Evolutionary conservation across 805 yeast genomes (phyloP), one percentile per base, ranked within the genome.

Genomic region (Ogataea henricii): DNA sequence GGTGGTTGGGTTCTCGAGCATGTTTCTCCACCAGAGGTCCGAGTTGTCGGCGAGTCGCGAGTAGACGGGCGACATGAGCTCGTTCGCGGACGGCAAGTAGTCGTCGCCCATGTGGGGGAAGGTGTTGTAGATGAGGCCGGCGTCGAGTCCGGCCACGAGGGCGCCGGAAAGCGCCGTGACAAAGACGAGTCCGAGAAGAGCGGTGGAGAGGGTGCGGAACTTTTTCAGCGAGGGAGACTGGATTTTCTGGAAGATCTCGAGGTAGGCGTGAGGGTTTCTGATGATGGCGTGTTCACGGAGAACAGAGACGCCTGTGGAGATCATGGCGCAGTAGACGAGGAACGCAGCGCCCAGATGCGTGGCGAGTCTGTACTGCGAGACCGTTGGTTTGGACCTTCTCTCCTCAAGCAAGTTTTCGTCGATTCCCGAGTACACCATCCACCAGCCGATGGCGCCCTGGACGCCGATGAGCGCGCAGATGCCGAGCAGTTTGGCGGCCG

Each of bases 371-470:
- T 94, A 94, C 63, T 89, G 98, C 4, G 97, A 88, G 2, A 94
- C 99, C 0, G 99, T 89, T n/a, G 99, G 99, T 63, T 92, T 95
- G 0, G 96, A 83, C 39, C 80, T 86, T 64, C 96, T 79, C 55
- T 85, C 90, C 18, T 77, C 78, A 40, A 94, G 72, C 61, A 85
- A 85, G 37, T 84, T 77, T 60, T 85, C 86, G 63, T 90, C 96
- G 47, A 94, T 76, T 25, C 99, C 99, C 8, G 97, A 89, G 60
- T 87, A 83, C 44, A 94, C 99, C 99, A 94, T 94, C 99, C 99
- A 94, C 99, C 99, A 94, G 26, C 99, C 99, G 56, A 94, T 85
- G 45, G 85, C 87, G 45, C 99, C 99, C 73, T 94, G 99, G 40
- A 94, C 71, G 9, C 96, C 99, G 48, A 94, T 75, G 43, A 94